Evolutionary conservation across 1,139 yeast genomes (phyloP).

Genomic region (Nakaseomyces nivariensis): DNA sequence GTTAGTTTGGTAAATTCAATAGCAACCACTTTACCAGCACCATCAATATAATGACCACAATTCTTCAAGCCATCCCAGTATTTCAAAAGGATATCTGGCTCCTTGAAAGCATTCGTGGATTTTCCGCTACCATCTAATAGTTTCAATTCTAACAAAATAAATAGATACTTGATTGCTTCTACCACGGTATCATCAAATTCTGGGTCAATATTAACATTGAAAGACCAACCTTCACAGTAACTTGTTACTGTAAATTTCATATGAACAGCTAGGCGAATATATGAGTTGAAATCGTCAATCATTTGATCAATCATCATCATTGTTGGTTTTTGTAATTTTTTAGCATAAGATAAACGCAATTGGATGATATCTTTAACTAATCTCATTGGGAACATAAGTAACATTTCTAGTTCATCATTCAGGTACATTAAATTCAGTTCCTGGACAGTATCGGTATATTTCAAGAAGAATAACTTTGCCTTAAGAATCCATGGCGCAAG

Average conservation of each 20-base stretch:
- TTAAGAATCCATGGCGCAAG: slow-evolving; percentile 51
- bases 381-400: slow-evolving; percentile 71
- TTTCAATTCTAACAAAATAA: slow-evolving; percentile 64
- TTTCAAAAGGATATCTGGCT: slow-evolving; percentile 78
- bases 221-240: slow-evolving; percentile 71
- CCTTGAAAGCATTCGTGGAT: slow-evolving; percentile 76
- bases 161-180: slow-evolving; percentile 64
- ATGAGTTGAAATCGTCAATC: slow-evolving; percentile 74
- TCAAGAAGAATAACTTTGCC: slow-evolving; percentile 62
- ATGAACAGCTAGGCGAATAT: slow-evolving; percentile 66
- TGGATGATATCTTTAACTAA: slow-evolving; percentile 73
- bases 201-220: slow-evolving; percentile 55
- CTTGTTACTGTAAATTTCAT: slow-evolving; percentile 62
- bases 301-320: slow-evolving; percentile 95
- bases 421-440: slow-evolving; percentile 70
- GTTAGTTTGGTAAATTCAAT: slow-evolving; percentile 62
- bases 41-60: slow-evolving; percentile 65
- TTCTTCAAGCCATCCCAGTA: slow-evolving; percentile 69
- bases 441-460: slow-evolving; percentile 53
- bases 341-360: slow-evolving; percentile 68
- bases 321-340: slow-evolving; percentile 73
- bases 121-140: slow-evolving; percentile 67
- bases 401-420: slow-evolving; percentile 49
- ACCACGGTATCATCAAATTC: slow-evolving; percentile 65
- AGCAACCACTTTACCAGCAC: slow-evolving; percentile 80